A percentile compares a stretch with the other conserved stretches of the same genome.
These are phyloP conservation scores for Hypomontagnella monticulosa DNA, from an alignment of 495 filamentous ascomycete species.

Conservation along the genomic window DNA sequence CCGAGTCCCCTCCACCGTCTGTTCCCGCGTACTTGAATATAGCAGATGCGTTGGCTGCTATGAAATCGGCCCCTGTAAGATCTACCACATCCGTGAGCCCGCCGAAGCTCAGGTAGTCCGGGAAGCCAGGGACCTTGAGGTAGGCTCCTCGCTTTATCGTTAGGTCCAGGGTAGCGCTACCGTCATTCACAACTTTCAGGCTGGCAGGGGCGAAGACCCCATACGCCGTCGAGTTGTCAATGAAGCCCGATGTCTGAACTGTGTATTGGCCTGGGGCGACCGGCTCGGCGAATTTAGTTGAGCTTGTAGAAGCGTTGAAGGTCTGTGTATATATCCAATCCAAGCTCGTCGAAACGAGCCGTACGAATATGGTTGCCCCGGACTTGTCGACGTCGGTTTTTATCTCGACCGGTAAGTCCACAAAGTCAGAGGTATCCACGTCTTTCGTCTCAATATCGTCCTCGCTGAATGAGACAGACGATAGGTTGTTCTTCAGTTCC, in stretches of 20 bases:
- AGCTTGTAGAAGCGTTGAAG: background rate
- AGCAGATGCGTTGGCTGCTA: slow-evolving; percentile 4
- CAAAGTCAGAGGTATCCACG: slow-evolving; percentile 6
- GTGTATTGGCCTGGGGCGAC: slow-evolving; percentile 2
- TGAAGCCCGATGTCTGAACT: background rate
- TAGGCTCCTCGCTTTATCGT: background rate
- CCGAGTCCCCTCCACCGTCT: slow-evolving; percentile 9
- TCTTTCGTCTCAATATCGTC: slow-evolving; percentile 2
- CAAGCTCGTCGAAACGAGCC: background rate
- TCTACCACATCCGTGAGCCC: slow-evolving; percentile 2
- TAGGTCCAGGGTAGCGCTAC: background rate
- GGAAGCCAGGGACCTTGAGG: slow-evolving; percentile 1
- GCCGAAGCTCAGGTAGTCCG: slow-evolving; percentile 3
- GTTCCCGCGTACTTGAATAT: slow-evolving; percentile 17
- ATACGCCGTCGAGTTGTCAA: slow-evolving; percentile 5
- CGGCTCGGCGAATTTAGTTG: background rate
- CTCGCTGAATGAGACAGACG: background rate
- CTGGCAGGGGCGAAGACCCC: background rate
- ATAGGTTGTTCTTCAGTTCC: background rate
- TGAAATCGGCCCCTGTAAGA: slow-evolving; percentile 2
- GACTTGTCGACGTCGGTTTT: background rate
- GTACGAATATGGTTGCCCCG: background rate
- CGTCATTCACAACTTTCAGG: background rate
- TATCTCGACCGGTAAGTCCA: slow-evolving; percentile 2
- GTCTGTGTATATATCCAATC: background rate